A percentile compares a stretch with the other conserved stretches of the same genome.
These are phyloP conservation scores for Calocybe gambosa DNA, from an alignment of 1,284 basidiomycete species.

Conservation along the genomic window DNA sequence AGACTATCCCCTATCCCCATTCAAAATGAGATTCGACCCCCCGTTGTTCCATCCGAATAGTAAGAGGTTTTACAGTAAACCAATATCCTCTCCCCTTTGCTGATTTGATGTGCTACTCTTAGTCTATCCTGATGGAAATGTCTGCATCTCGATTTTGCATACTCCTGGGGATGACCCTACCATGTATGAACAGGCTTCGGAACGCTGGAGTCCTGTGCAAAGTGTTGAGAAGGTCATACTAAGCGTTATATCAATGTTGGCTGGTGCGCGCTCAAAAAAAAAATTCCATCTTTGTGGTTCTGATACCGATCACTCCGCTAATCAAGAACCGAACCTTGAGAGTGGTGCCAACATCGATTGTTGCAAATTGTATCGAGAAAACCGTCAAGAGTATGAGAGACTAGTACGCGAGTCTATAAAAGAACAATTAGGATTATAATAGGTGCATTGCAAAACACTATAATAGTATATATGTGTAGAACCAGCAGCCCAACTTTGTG, in stretches of 20 bases:
- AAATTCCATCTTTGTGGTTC: constrained; percentile 9
- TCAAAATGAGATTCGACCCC: constrained; percentile 98
- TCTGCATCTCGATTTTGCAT: constrained; percentile 98
- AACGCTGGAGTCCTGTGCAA: constrained; percentile 98
- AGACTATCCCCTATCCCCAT: constrained; percentile 93
- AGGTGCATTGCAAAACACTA: constrained; percentile 11
- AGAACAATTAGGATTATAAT: constrained; percentile 64
- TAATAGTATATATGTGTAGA: constrained; percentile 4
- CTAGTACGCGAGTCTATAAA: constrained; percentile 63
- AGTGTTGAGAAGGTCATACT: constrained; percentile 95
- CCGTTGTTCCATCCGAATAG: constrained; percentile 97
- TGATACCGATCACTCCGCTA: constrained; percentile 16
- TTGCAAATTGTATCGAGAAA: constrained; percentile 91
- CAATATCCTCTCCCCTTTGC: constrained; percentile 1
- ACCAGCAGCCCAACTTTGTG: constrained; percentile 5
- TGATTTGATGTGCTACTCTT: constrained; percentile 8
- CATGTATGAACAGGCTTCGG: constrained; percentile 90
- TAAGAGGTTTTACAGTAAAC: constrained; percentile 34
- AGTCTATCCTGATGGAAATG: constrained; percentile 93
- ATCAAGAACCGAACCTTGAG: constrained; percentile 93
- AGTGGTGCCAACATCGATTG: constrained; percentile 98
- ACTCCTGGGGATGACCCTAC: constrained; percentile 93
- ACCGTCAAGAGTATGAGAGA: constrained; percentile 72
- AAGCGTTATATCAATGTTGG: constrained; percentile 98
- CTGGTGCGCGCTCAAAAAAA: constrained; percentile 53